Evolutionary conservation across 2,329 filamentous ascomycete species (phyloP), one percentile per base, ranked within the genome.

Genomic region (Byssothecium circinans): DNA sequence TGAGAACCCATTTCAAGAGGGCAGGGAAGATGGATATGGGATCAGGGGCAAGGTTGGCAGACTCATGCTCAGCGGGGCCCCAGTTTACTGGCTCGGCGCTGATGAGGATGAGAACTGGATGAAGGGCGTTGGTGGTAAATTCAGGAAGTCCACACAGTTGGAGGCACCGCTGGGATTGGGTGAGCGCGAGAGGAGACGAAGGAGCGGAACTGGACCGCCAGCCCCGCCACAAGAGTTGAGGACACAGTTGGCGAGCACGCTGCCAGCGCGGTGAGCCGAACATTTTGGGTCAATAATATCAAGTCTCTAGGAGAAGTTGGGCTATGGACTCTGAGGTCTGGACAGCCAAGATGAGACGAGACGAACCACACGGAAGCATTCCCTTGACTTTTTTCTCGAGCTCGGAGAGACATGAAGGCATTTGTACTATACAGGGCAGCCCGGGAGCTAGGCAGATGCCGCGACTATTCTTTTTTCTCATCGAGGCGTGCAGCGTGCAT

Each of bases 31-130:
- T 46, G 89, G 90, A 10, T 80, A 87, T 52, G 91, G 91, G 15
- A 91, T 88, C 82, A 81, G 81, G 68, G 91, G 91, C 27, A 85
- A 83, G 61, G 64, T 95, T 10, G 91, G 91, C n/a, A 81, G 91
- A 42, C 65, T 81, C 25, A 88, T 96, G 88, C 79, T 95, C 22
- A 80, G 79, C 8, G 77, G 89, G 19, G 87, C 87, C 32, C 82
- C 81, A 56, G 79, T 78, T 47, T 96, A 95, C 74, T 96, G 91
- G 91, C 76, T 95, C 14, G 88, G 87, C 51, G 82, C 82, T 42
- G 74, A 82, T 47, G 82, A 78, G 50, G 77, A 81, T 48, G 71
- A 85, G 40, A 83, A 84, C 50, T 94, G 88, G 88, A 80, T 85
- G 62, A 78, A 81, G 38, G 81, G 78, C 8, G 76, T 85, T 56